These are phyloP conservation scores for Thalassiosira livingstoniorum DNA, from an alignment of 352 stramenopile species.

Conservation along the genomic window DNA sequence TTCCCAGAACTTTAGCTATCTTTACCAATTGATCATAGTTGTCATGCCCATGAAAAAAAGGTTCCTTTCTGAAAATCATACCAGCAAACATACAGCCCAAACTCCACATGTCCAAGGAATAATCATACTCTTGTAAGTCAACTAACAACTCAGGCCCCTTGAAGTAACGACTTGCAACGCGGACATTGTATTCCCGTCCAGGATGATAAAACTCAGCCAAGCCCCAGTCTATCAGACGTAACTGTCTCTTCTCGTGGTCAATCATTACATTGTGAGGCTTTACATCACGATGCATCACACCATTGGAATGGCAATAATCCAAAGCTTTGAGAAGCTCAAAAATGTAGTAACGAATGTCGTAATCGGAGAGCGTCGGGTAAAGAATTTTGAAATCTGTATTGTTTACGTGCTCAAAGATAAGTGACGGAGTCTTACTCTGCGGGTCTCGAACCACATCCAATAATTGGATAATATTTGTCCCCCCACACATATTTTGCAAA, in stretches of 20 bases:
- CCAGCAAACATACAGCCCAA: slow-evolving; percentile 99
- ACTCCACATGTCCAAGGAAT: slow-evolving; percentile 99
- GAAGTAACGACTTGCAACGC: slow-evolving; percentile 99
- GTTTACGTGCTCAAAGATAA: slow-evolving; percentile 99
- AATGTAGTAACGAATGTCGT: slow-evolving; percentile 99
- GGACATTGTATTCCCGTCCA: slow-evolving; percentile 98
- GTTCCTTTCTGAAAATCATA: slow-evolving; percentile 99
- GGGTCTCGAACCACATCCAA: slow-evolving; percentile 98
- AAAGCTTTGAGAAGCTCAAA: slow-evolving; percentile 96
- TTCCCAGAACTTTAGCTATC: slow-evolving; percentile 97
- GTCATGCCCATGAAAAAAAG: slow-evolving; percentile 99
- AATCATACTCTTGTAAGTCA: slow-evolving; percentile 99
- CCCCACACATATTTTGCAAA: slow-evolving; percentile 98
- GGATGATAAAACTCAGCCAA: slow-evolving; percentile 99
- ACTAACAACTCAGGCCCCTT: slow-evolving; percentile 99
- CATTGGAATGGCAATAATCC: slow-evolving; percentile 99
- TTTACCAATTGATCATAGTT: slow-evolving; percentile 99
- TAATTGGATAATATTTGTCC: slow-evolving; percentile 98
- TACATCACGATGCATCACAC: slow-evolving; percentile 99
- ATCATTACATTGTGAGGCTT: slow-evolving; percentile 99
- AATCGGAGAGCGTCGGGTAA: slow-evolving; percentile 98
- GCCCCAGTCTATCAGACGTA: slow-evolving; percentile 99
- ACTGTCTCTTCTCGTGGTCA: slow-evolving; percentile 97
- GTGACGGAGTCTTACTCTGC: slow-evolving; percentile 97
- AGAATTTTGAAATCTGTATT: slow-evolving; percentile 99